phyloP scores from a whole-genome alignment of 2,329 filamentous ascomycete species.

The Penicillium sp. region DNA sequence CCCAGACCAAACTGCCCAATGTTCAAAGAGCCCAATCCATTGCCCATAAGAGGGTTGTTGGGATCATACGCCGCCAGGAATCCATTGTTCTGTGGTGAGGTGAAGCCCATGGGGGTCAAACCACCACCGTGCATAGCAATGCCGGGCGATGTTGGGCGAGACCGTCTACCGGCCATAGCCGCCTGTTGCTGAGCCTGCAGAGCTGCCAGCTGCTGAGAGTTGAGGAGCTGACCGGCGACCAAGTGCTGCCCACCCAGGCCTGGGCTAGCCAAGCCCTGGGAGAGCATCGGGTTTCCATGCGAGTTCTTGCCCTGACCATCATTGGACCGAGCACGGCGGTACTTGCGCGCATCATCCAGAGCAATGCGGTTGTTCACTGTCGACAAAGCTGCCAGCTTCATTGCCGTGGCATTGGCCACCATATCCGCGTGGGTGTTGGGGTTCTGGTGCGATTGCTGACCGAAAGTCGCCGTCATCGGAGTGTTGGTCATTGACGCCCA shows the following conservation, averaged over 20 bases:
- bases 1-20: slow-evolving; percentile 69
- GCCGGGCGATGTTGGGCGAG: slow-evolving; percentile 85
- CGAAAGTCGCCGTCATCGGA: slow-evolving; percentile 88
- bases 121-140: slow-evolving; percentile 69
- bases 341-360: slow-evolving; percentile 94
- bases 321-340: slow-evolving; percentile 84
- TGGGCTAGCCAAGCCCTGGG: slow-evolving; percentile 62
- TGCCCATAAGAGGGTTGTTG: slow-evolving; percentile 67
- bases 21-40: slow-evolving; percentile 67
- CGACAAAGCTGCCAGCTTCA: slow-evolving; percentile 95
- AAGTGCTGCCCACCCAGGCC: slow-evolving; percentile 71
- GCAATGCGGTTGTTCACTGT: slow-evolving; percentile 98
- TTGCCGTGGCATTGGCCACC: slow-evolving; percentile 97
- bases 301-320: slow-evolving; percentile 58
- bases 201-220: slow-evolving; percentile 77
- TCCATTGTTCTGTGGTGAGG: slow-evolving; percentile 89
- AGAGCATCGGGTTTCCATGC: slow-evolving; percentile 58
- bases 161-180: slow-evolving; percentile 65
- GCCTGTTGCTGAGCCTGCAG: slow-evolving; percentile 67
- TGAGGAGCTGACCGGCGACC: slow-evolving; percentile 83
- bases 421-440: slow-evolving; percentile 79
- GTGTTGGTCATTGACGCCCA: slow-evolving; percentile 99
- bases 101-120: slow-evolving; percentile 67
- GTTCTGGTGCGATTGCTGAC: slow-evolving; percentile 45
- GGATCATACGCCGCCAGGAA: slow-evolving; percentile 84